Base-by-base conservation (phyloP, 495 filamentous ascomycete genomes). In the Cladorrhinum samala region DNA sequence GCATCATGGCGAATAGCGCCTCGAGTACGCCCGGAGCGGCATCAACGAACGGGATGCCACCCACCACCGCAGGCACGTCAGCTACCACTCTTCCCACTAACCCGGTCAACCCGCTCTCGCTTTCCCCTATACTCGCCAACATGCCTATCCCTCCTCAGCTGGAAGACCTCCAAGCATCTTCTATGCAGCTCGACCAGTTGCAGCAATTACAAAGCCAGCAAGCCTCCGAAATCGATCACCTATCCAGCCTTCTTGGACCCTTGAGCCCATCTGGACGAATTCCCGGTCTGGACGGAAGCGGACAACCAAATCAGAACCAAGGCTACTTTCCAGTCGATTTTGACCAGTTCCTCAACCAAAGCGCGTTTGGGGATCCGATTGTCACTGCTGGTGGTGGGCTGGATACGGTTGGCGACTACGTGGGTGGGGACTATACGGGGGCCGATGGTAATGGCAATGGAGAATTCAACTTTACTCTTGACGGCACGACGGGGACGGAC, bases 241-340 rank as follows among this genome's bases (percentile, higher is more conserved):
- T 96, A 20, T 79, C 81, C 47, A 79, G 79, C 30, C 64, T 87
- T 0, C 73, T 96, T 19, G 83, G 86, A 25, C 89, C 91, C 1
- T 72, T 94, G 24, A 88, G 83, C 60, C 90, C 89, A 0, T 87
- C 79, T 4, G 89, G 89, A 11, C 75, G 76, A 16, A 93, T 96
- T 46, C 89, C 89, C 1, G 89, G 88, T 9, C 65, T 94, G 2
- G 74, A 74, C 24, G 72, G 76, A 6, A 57, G 67, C 13, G 75
- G 72, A 21, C 73, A 70, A 24, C 49, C 60, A 13, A 68, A 63
- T 49, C 55, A n/a, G n/a, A n/a, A 57, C 13, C 50, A 49, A 52
- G 78, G 75, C 55, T 78, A 76, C 40, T 71, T 71, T 49, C 66
- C 67, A 30, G 66, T 87, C 40, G 86, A 89, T 57, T 72, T 88